A percentile compares a stretch with the other conserved stretches of the same genome.
phyloP scores from a whole-genome alignment of 352 stramenopile species.

The Globisporangium viniferum region DNA sequence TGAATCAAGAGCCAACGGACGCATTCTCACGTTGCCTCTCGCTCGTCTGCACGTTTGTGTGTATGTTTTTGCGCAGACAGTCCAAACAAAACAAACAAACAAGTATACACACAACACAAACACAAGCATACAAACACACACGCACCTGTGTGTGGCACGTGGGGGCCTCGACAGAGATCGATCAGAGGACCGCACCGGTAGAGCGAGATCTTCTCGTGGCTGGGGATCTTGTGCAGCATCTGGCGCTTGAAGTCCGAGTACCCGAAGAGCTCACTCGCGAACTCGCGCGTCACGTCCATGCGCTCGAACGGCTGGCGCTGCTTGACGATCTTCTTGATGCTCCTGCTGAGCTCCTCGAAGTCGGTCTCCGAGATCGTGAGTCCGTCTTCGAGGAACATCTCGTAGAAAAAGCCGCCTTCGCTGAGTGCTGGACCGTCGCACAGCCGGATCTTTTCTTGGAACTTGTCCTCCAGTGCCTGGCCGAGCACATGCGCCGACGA shows the following conservation, averaged over 20 bases:
- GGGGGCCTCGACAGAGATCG: slow-evolving; percentile 95
- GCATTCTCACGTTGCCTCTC: slow-evolving; percentile 64
- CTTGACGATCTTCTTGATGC: slow-evolving; percentile 96
- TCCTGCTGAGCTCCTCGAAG: slow-evolving; percentile 76
- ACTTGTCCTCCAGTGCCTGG: slow-evolving; percentile 96
- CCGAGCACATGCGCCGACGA: slow-evolving; percentile 99
- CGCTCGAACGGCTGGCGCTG: slow-evolving; percentile 90
- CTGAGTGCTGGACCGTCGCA: slow-evolving; percentile 91
- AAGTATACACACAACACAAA: slow-evolving; percentile 33
- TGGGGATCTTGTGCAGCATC: slow-evolving; percentile 96
- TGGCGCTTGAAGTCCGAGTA: slow-evolving; percentile 97
- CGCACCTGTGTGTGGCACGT: slow-evolving; percentile 95
- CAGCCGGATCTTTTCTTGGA: slow-evolving; percentile 95
- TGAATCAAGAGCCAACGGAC: slow-evolving; percentile 17
- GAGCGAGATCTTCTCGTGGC: slow-evolving; percentile 91
- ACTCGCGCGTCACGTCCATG: slow-evolving; percentile 89
- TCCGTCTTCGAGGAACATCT: slow-evolving; percentile 73
- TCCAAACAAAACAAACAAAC: slow-evolving; percentile 25
- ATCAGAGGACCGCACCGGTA: slow-evolving; percentile 98
- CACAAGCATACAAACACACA: slow-evolving; percentile 22
- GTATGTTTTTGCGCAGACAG: slow-evolving; percentile 38
- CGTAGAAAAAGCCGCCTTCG: slow-evolving; percentile 99
- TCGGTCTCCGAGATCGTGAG: slow-evolving; percentile 71
- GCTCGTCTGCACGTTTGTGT: slow-evolving; percentile 75
- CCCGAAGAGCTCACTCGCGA: slow-evolving; percentile 87